Evolutionary conservation across 306 rosid genomes (phyloP).

Genomic region (Coriaria nepalensis): DNA sequence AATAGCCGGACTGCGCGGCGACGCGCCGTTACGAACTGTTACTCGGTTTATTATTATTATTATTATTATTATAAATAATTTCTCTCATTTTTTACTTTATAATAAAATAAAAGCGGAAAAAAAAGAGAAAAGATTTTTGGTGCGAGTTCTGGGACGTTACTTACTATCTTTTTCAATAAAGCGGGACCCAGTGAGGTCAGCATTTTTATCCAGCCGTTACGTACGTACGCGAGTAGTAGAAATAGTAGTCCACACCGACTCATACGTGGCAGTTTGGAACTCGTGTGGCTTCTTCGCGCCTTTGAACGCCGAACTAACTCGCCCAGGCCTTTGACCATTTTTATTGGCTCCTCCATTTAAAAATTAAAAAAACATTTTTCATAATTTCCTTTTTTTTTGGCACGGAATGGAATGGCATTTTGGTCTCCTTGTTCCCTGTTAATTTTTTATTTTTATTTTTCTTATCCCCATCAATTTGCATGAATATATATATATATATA

Average conservation of each 20-base stretch:
- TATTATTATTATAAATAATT: too few species aligned
- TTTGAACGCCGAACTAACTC: constrained; percentile 29
- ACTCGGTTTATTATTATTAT: too few species aligned
- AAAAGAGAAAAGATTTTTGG: too few species aligned
- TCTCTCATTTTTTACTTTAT: too few species aligned
- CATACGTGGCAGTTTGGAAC: constrained; percentile 26
- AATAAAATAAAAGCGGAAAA: neutral
- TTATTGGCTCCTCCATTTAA: neutral
- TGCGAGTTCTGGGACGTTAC: constrained; percentile 19
- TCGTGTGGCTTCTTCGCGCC: neutral
- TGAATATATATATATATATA: too few species aligned
- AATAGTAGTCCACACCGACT: constrained; percentile 10
- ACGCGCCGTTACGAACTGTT: constrained; percentile 42
- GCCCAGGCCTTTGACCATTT: constrained; percentile 22
- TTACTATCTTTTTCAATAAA: constrained; percentile 13
- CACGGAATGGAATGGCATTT: neutral
- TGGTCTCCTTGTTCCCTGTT: too few species aligned
- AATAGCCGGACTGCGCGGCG: constrained; percentile 44
- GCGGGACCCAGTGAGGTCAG: constrained; percentile 35
- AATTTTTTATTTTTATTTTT: too few species aligned
- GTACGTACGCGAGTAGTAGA: constrained; percentile 1
- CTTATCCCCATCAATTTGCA: too few species aligned
- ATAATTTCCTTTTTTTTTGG: neutral
- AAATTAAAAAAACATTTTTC: neutral
- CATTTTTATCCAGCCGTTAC: constrained; percentile 26